A percentile compares a stretch with the other conserved stretches of the same genome.
phyloP scores from a whole-genome alignment of 2,329 filamentous ascomycete species.

The Scorias spongiosa region DNA sequence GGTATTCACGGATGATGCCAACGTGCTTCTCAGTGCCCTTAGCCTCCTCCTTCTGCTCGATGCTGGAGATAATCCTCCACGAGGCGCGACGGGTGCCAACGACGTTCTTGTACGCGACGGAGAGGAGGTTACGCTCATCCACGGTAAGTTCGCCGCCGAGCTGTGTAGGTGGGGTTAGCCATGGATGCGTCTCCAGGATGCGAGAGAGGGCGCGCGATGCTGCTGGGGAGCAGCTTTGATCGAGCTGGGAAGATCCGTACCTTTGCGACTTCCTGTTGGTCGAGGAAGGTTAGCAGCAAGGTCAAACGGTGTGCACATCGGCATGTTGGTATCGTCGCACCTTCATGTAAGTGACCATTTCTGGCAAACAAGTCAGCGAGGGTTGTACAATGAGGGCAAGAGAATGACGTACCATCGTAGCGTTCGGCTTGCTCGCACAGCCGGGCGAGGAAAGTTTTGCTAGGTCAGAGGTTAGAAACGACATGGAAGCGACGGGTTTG shows the following conservation, averaged over 20 bases:
- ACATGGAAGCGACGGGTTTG: too few species aligned
- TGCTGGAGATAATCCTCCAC: slow-evolving; percentile 98
- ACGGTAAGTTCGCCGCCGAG: slow-evolving; percentile 53
- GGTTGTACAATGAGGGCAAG: slow-evolving; percentile 3
- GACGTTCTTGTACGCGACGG: slow-evolving; percentile 99
- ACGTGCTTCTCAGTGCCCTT: slow-evolving; percentile 97
- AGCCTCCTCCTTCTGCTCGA: slow-evolving; percentile 99
- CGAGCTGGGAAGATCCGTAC: slow-evolving; percentile 29
- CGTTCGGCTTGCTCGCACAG: slow-evolving; percentile 99
- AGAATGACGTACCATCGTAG: slow-evolving; percentile 64
- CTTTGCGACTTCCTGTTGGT: slow-evolving; percentile 76
- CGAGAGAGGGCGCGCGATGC: not conserved
- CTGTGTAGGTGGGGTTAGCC: slow-evolving; percentile 21
- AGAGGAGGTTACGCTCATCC: slow-evolving; percentile 77
- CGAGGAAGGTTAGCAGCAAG: slow-evolving; percentile 16
- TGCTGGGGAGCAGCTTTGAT: not conserved
- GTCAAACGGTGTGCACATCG: slow-evolving; percentile 2
- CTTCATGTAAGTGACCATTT: slow-evolving; percentile 99
- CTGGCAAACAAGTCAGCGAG: slow-evolving; percentile 25
- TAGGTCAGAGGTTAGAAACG: slow-evolving; percentile 29
- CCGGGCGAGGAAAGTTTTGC: slow-evolving; percentile 99
- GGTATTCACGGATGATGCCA: slow-evolving; percentile 86
- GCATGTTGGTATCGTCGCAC: slow-evolving; percentile 26
- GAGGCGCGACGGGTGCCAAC: slow-evolving; percentile 95
- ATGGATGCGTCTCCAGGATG: slow-evolving; percentile 1